phyloP scores from a whole-genome alignment of 768 basidiomycete genomes.

The Mycena haematopus region DNA sequence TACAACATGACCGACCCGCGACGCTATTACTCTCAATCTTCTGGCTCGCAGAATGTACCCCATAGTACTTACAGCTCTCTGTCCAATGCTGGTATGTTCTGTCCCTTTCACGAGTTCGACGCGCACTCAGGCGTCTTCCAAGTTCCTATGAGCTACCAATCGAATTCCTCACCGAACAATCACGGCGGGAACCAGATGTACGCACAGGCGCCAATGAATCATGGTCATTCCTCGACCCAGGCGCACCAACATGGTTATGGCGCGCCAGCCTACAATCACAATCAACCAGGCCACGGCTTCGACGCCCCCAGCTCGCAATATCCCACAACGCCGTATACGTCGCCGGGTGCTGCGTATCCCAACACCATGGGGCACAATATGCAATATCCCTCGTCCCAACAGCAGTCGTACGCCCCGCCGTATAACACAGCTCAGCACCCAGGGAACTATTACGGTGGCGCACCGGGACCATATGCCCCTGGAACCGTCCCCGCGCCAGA shows the following conservation, averaged over 20 bases:
- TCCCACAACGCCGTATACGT: not conserved
- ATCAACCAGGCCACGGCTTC: not conserved
- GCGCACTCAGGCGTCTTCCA: not conserved
- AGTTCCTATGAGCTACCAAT: not conserved
- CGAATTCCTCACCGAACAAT: not conserved
- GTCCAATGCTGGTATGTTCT: not conserved
- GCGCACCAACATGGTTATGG: not conserved
- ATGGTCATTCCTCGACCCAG: not conserved
- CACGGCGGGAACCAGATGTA: not conserved
- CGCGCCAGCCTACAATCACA: not conserved
- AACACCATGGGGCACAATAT: not conserved
- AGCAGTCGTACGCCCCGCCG: not conserved
- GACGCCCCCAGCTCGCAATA: not conserved
- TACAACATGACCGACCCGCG: not conserved
- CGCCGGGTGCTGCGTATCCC: not conserved
- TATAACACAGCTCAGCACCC: not conserved
- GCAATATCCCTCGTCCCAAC: not conserved
- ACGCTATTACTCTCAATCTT: not conserved
- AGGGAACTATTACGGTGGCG: not conserved
- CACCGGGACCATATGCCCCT: not conserved
- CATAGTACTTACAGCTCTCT: not conserved
- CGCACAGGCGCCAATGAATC: not conserved
- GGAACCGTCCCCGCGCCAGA: not conserved
- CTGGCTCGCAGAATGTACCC: not conserved
- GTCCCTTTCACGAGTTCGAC: not conserved